Evolutionary conservation across 805 yeast genomes (phyloP), one percentile per base, ranked within the genome.

Genomic region (Metschnikowia shivogae): DNA sequence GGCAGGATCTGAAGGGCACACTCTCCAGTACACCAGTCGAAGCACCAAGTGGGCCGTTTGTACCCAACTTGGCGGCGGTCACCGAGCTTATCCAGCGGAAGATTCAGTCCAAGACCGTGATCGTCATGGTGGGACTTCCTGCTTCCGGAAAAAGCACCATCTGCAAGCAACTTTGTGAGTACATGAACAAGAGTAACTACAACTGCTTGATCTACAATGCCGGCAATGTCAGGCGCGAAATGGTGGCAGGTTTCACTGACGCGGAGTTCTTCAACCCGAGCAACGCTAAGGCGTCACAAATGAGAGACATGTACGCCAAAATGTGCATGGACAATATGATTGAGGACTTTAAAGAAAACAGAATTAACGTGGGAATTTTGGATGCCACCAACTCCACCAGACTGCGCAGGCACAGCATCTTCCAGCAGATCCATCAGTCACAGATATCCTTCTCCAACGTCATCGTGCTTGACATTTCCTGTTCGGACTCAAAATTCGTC

Each of bases 401-500:
- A 11, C 64, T 53, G 11, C 60, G 76, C 46, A 52, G 76, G 40
- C 41, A 47, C 6, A 55, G 62, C 36, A 61, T 70, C 62, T 53
- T 69, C n/a, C 43, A 55, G 8, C 46, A 57, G 17, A 57, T 64
- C 13, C 49, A 52, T 14, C 49, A 58, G 22, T 42, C 53, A 11
- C 46, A 41, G 20, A 46, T 64, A 1, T 62, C 63, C 8, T 46
- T 51, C 27, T 46, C 53, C 36, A 70, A 73, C 37, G 73, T 85
- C 3, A 59, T 81, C 11, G 68, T 84, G 7, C 63, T 84, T 34
- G 86, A 84, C 57, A 76, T 84, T 26, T 73, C 77, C 50, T 81
- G 86, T 55, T 61, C 70, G n/a, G 77, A 81, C 57, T 61, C 62
- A 27, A 68, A 69, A 13, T 70, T 81, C 27, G 63, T 82, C 53